Conservation (phyloP, 2,329 filamentous ascomycete genomes). For the Myrmaecium sp. region DNA sequence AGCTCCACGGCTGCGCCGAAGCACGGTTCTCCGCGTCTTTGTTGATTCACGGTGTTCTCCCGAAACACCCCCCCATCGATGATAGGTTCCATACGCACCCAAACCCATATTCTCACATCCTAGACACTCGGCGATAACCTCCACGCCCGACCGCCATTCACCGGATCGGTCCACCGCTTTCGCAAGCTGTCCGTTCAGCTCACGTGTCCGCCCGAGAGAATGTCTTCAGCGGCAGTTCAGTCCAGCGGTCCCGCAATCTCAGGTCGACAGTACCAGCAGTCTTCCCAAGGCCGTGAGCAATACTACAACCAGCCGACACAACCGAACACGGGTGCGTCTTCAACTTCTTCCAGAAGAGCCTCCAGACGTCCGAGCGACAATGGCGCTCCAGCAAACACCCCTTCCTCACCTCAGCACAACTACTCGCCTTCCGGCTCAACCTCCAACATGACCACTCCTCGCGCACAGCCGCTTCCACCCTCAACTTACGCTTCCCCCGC, state of each 20-base stretch:
- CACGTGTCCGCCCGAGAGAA: constrained; percentile 8
- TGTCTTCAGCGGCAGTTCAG: constrained; percentile 22
- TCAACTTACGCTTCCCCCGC: constrained; percentile 25
- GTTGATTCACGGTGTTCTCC: too few species aligned
- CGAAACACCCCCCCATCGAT: too few species aligned
- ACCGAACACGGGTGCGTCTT: constrained; percentile 12
- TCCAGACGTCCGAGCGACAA: constrained; percentile 20
- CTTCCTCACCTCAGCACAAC: constrained; percentile 17
- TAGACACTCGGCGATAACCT: too few species aligned
- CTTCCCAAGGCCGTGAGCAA: constrained; percentile 7
- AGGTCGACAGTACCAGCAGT: constrained; percentile 13
- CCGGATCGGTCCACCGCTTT: too few species aligned
- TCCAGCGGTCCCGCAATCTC: constrained; percentile 11
- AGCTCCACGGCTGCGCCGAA: too few species aligned
- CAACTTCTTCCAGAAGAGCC: constrained; percentile 19
- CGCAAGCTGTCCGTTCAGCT: too few species aligned
- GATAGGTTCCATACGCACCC: too few species aligned
- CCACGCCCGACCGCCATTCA: too few species aligned
- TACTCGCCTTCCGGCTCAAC: constrained; percentile 17
- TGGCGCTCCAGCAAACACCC: constrained; percentile 23
- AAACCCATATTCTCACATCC: too few species aligned
- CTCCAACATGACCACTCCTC: constrained; percentile 22
- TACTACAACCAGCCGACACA: constrained; percentile 11
- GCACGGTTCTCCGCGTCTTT: too few species aligned
- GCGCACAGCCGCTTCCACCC: constrained; percentile 24